Conservation (phyloP, 2,329 filamentous ascomycete genomes). For the Fusarium graminum region DNA sequence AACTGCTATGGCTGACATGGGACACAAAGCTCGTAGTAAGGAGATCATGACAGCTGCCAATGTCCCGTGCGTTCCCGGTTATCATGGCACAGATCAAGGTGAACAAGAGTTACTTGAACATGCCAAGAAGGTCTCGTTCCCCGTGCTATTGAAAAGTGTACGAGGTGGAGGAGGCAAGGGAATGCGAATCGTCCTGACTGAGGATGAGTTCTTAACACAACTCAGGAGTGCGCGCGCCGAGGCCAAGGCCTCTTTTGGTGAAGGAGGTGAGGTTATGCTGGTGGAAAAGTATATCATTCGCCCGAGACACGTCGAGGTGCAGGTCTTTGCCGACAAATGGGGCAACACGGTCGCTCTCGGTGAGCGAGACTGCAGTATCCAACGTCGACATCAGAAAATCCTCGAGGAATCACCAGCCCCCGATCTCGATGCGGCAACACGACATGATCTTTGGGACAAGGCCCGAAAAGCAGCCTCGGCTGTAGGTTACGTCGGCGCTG, state of each 20-base stretch:
- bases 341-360: constrained; percentile 86
- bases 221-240: constrained; percentile 80
- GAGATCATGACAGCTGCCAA: constrained; percentile 97
- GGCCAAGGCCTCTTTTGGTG: constrained; percentile 83
- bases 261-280: constrained; percentile 82
- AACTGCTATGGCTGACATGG: constrained; percentile 87
- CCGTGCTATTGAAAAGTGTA: constrained; percentile 83
- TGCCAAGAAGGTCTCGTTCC: constrained; percentile 77
- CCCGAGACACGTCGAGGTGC: constrained; percentile 88
- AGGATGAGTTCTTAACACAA: constrained; percentile 77
- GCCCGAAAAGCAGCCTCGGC: constrained; percentile 76
- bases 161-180: constrained; percentile 87
- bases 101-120: constrained; percentile 71
- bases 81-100: constrained; percentile 89
- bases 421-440: constrained; percentile 68
- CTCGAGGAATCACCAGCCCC: constrained; percentile 90
- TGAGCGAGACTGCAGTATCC: constrained; percentile 89
- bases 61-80: constrained; percentile 95
- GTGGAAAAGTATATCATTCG: constrained; percentile 86
- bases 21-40: constrained; percentile 92
- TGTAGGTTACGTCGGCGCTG: constrained; percentile 88
- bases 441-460: constrained; percentile 75
- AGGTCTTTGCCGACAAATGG: constrained; percentile 86
- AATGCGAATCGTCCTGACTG: constrained; percentile 78
- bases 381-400: constrained; percentile 90